Evolutionary conservation across 768 basidiomycete genomes (phyloP), one percentile per base, ranked within the genome.

Genomic region (Termitomyces sp.): DNA sequence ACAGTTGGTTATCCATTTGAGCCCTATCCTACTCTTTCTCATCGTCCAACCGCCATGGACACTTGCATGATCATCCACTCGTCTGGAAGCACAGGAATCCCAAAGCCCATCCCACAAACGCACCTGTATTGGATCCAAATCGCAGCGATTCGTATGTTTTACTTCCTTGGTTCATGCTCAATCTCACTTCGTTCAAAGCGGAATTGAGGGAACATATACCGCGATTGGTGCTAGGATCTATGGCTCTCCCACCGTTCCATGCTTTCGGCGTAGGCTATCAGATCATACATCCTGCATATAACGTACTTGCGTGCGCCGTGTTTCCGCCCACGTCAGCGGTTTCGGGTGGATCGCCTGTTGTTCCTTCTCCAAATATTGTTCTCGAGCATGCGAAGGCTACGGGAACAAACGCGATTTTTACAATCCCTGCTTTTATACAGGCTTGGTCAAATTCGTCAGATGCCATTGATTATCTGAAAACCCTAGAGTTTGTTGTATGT

Each of bases 81-180:
- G 0, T 77, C 78, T 0, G 77, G 76, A 10, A 77, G 76, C 53
- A 75, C 77, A 0, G 75, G 76, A 0, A 68, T 72, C 34, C 76
- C 77, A 0, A 77, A 75, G 54, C 63, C 76, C 2, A 74, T 78
- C 51, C 63, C 71, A 1, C 66, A 71, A 37, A 72, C 66, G 1
- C 57, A 72, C 52, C 31, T 62, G 1, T 65, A 58, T 4, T 57
- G 62, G 8, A 50, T 66, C 1, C 67, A 72, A 6, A 71, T 67
- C 67, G 68, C 65, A 4, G 34, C 55, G 5, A 60, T 52, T n/a
- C 56, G 76, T 76, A 59, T 25, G 53, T 42, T 29, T 25, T 20
- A 15, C 65, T 9, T 54, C 20, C n/a, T n/a, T 32, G 3, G 14
- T 9, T 45, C 15, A 10, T 8, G n/a, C 20, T 57, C 29, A 20